Conservation (phyloP, 2,329 filamentous ascomycete genomes). For the Gnomoniopsis smithogilvyi region DNA sequence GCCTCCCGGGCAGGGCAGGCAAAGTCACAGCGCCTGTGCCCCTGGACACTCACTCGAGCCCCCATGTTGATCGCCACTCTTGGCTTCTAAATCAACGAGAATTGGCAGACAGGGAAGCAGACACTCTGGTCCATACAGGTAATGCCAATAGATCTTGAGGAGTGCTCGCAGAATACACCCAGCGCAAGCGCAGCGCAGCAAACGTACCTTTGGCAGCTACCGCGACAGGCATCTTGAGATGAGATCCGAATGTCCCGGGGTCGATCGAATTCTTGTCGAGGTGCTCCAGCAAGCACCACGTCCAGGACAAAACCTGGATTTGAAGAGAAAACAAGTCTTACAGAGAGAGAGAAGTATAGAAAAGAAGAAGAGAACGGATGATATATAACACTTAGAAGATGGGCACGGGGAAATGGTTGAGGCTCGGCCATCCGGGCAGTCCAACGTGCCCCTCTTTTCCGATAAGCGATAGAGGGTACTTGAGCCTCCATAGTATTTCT, state of each 20-base stretch:
- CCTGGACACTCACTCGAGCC: constrained; percentile 7
- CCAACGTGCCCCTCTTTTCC: not conserved
- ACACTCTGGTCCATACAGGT: not conserved
- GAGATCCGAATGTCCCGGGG: not conserved
- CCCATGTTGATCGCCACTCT: constrained; percentile 7
- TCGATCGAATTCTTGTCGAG: not conserved
- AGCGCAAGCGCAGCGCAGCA: not conserved
- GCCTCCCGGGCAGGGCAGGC: not conserved
- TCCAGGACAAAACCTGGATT: not conserved
- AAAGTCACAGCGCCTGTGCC: not conserved
- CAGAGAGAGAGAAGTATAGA: not conserved
- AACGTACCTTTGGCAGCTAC: constrained; percentile 36
- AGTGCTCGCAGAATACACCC: not conserved
- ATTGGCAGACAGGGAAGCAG: not conserved
- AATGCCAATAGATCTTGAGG: not conserved
- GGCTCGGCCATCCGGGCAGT: not conserved
- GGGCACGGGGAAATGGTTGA: not conserved
- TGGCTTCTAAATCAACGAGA: not conserved
- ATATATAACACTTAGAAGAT: not conserved
- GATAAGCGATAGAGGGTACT: constrained; percentile 4
- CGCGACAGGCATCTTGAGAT: constrained; percentile 32
- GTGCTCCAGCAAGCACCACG: not conserved
- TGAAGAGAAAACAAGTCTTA: not conserved
- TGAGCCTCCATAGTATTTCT: not conserved
- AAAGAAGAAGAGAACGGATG: not conserved